A percentile compares a stretch with the other conserved stretches of the same genome.
Conservation (phyloP, 2,329 filamentous ascomycete genomes). For the Ophiosphaerella narmari region DNA sequence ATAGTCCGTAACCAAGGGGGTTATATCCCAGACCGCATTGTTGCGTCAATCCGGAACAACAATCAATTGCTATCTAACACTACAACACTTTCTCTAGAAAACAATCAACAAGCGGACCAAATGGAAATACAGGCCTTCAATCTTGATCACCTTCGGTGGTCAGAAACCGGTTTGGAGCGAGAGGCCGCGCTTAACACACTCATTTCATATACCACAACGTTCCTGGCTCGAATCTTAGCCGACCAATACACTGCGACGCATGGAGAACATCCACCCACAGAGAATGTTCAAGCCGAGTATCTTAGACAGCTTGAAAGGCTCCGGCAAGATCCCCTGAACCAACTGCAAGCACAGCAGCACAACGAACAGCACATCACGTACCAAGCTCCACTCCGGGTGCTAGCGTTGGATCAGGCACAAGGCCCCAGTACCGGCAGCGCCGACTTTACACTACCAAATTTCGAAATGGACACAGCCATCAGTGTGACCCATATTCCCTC, state of each 20-base stretch:
- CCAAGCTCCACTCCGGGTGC: not conserved
- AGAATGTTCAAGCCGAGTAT: slow-evolving; percentile 1
- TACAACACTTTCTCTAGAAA: not conserved
- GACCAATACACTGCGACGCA: not conserved
- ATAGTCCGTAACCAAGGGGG: slow-evolving; percentile 1
- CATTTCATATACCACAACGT: not conserved
- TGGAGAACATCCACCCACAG: not conserved
- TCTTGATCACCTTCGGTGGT: not conserved
- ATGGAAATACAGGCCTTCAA: not conserved
- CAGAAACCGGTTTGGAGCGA: not conserved
- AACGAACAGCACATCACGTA: not conserved
- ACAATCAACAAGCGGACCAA: not conserved
- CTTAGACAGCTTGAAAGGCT: not conserved
- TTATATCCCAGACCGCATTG: not conserved
- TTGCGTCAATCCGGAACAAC: not conserved
- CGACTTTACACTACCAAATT: not conserved
- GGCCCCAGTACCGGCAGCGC: not conserved
- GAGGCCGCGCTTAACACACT: slow-evolving; percentile 1
- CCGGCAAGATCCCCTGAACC: not conserved
- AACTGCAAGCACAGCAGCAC: not conserved
- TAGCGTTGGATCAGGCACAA: not conserved
- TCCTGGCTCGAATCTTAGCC: not conserved
- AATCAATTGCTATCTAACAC: not conserved
- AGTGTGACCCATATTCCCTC: not conserved
- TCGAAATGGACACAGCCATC: not conserved